Evolutionary conservation across 225 moss, liverwort and hornwort species (phyloP), one percentile per base, ranked within the genome.

Genomic region (Physcomitrium patens): DNA sequence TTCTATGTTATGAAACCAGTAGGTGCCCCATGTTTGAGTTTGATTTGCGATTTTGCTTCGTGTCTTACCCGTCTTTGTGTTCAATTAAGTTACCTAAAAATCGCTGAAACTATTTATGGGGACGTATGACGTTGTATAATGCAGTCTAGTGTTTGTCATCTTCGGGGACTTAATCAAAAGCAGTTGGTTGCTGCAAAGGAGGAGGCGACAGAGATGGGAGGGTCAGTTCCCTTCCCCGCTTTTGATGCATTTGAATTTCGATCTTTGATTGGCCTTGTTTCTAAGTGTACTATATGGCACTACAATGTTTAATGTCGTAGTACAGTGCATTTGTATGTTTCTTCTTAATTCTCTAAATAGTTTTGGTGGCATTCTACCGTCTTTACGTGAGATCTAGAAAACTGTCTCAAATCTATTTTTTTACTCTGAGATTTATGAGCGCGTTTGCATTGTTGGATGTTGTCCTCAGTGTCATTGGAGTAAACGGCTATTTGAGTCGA

Each of bases 121-220:
- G 64, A 22, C 48, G 42, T 61, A 60, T 70, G 54, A 24, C 61
- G 6, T 74, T 69, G 22, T 55, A 74, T 63, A 51, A 52, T 81
- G 80, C 92, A 97, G 97, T 97, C 97, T 71, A 93, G 92, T 63
- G 80, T 94, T 48, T 97, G 94, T 68, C 92, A 97, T 75, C 81
- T 97, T 71, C 76, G 94, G 74, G 89, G 87, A 65, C 69, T 94
- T 68, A 89, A 93, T 57, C 87, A 87, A 67, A 87, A 84, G 56
- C 92, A 91, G 79, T 81, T 97, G 63, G 80, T 97, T 76, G 86
- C 91, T 70, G 81, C 80, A 17, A 92, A 94, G 78, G 97, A 97
- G 71, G 97, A 97, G 86, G 86, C 88, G 59, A 81, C 84, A 75
- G 97, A 97, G 76, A 93, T 94, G 92, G 97, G 97, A 76, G 97